Conservation (phyloP, 805 yeast species). For the Ogataea populi-albae region DNA sequence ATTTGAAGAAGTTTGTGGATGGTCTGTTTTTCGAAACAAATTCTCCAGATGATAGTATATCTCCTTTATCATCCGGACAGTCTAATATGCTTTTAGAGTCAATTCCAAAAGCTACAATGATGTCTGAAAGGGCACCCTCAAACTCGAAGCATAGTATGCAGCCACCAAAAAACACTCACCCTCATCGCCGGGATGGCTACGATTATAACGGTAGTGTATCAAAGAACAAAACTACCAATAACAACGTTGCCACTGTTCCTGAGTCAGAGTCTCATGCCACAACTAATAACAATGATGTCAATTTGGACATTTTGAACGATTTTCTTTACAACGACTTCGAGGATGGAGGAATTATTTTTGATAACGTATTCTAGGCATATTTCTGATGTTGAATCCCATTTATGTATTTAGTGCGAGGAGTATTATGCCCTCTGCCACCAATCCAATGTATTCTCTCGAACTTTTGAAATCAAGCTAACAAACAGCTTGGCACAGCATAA, state of each 20-base stretch:
- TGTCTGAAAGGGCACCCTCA: background rate
- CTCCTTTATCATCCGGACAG: constrained; percentile 5
- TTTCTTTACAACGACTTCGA: constrained; percentile 15
- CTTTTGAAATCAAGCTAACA: no score
- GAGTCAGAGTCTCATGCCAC: no score
- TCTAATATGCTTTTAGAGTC: constrained; percentile 4
- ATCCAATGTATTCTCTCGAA: no score
- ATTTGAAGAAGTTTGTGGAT: constrained; percentile 16
- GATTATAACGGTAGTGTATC: background rate
- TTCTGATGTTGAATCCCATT: no score
- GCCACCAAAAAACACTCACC: background rate
- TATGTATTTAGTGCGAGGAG: no score
- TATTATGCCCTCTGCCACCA: no score
- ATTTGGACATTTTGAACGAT: constrained; percentile 15
- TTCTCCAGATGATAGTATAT: constrained; percentile 3
- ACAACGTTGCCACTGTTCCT: background rate
- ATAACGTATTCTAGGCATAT: constrained; percentile 16
- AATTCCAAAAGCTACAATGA: constrained; percentile 2
- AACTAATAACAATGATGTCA: constrained; percentile 1
- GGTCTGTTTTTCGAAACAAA: constrained; percentile 11
- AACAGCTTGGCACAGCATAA: no score
- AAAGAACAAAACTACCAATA: background rate
- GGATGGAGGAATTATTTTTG: constrained; percentile 17
- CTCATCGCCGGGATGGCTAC: background rate
- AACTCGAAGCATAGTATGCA: background rate